A percentile compares a stretch with the other conserved stretches of the same genome.
Conservation (phyloP, 2,329 filamentous ascomycete genomes). For the Rutstroemia sp. region DNA sequence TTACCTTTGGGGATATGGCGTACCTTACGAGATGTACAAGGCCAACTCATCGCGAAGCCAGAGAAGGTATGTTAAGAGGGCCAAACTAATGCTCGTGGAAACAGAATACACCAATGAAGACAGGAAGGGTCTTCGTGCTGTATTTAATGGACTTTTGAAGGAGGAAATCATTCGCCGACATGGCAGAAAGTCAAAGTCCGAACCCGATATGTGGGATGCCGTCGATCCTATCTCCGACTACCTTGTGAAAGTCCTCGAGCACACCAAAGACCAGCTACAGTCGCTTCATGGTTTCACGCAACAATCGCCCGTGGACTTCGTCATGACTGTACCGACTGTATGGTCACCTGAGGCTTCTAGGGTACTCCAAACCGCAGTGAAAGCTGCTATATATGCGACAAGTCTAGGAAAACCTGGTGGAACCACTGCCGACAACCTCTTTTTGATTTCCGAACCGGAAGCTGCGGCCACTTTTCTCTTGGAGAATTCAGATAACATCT, state of each 20-base stretch:
- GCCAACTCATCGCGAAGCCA: not conserved
- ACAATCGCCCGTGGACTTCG: conserved; percentile 7
- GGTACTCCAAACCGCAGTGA: conserved; percentile 10
- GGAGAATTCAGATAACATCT: conserved; percentile 11
- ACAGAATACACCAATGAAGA: conserved; percentile 10
- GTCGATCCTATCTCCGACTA: conserved; percentile 17
- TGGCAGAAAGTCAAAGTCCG: not conserved
- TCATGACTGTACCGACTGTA: conserved; percentile 9
- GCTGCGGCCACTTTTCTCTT: conserved; percentile 26
- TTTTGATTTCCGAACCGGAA: conserved; percentile 28
- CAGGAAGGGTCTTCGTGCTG: conserved; percentile 4
- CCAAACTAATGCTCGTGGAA: conserved; percentile 15
- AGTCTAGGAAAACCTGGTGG: conserved; percentile 9
- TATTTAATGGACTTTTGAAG: conserved; percentile 7
- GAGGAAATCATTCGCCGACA: conserved; percentile 12
- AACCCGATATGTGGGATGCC: conserved; percentile 8
- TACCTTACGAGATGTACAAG: conserved; percentile 5
- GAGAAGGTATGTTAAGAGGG: conserved; percentile 8
- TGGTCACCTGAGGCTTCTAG: conserved; percentile 11
- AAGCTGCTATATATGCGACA: conserved; percentile 7
- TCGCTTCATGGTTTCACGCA: conserved; percentile 2
- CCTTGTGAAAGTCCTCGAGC: conserved; percentile 10
- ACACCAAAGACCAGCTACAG: conserved; percentile 14
- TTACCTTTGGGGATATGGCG: conserved; percentile 14
- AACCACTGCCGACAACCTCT: conserved; percentile 23